Evolutionary conservation across 495 filamentous ascomycete genomes (phyloP).

Genomic region (Aspergillus carlsbadensis): DNA sequence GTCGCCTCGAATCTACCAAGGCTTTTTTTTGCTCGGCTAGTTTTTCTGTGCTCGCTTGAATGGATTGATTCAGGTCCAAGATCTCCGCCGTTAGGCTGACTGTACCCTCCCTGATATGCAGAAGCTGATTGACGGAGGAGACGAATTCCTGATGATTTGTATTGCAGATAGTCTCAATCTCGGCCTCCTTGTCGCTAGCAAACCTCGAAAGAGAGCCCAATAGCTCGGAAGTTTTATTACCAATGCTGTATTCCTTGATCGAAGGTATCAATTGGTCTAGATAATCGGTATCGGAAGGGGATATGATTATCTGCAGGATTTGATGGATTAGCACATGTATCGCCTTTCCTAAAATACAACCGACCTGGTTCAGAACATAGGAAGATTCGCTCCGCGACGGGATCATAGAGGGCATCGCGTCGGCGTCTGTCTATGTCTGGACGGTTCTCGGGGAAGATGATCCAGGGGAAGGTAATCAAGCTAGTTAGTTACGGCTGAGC

Average conservation of each 20-base stretch:
- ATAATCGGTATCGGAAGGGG: constrained; percentile 88
- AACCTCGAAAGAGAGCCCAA: constrained; percentile 76
- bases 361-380: constrained; percentile 45
- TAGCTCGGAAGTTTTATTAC: constrained; percentile 70
- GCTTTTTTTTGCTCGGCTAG: constrained; percentile 92
- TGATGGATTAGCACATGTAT: too few relatives aligned
- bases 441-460: too few relatives aligned
- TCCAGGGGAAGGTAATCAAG: too few relatives aligned
- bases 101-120: constrained; percentile 84
- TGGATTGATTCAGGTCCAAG: constrained; percentile 85
- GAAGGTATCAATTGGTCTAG: constrained; percentile 92
- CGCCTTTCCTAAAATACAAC: too few relatives aligned
- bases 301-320: constrained; percentile 74
- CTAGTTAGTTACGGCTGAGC: too few relatives aligned
- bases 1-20: constrained; percentile 83
- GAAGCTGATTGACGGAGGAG: constrained; percentile 85
- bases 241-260: constrained; percentile 80
- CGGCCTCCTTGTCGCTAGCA: constrained; percentile 78
- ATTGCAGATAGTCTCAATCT: constrained; percentile 94
- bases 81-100: constrained; percentile 88
- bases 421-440: too few relatives aligned
- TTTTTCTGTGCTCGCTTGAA: constrained; percentile 92
- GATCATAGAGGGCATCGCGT: constrained; percentile 29
- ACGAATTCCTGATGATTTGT: constrained; percentile 97
- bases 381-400: constrained; percentile 33